Evolutionary conservation across 2,329 filamentous ascomycete species (phyloP).

Genomic region (Curvularia lunata): DNA sequence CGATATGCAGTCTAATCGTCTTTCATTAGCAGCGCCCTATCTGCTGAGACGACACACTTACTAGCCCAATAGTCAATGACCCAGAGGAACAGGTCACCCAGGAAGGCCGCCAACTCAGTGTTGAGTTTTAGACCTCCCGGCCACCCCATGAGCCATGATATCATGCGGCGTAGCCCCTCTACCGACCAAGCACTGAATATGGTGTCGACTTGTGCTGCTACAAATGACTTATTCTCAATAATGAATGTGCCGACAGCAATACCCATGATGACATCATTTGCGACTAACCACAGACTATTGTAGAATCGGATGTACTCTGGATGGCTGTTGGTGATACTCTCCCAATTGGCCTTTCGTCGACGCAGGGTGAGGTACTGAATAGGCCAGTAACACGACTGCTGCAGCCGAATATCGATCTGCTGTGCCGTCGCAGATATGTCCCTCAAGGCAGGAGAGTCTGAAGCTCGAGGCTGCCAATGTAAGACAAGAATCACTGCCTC

Average conservation of each 20-base stretch:
- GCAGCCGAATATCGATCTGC: constrained; percentile 93
- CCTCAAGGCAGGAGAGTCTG: constrained; percentile 83
- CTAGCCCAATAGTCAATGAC: constrained; percentile 98
- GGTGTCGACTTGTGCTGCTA: constrained; percentile 78
- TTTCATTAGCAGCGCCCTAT: constrained; percentile 8
- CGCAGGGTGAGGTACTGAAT: constrained; percentile 92
- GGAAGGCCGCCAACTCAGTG: constrained; percentile 87
- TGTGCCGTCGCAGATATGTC: constrained; percentile 96
- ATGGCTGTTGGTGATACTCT: constrained; percentile 92
- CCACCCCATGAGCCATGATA: constrained; percentile 94
- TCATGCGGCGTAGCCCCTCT: constrained; percentile 83
- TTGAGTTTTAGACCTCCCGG: constrained; percentile 89
- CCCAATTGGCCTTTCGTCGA: constrained; percentile 90
- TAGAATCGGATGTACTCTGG: constrained; percentile 99
- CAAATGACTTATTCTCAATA: constrained; percentile 88
- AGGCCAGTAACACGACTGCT: constrained; percentile 99
- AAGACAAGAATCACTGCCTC: constrained; percentile 79
- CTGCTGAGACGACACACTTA: constrained; percentile 50
- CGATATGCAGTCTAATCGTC: constrained; percentile 70
- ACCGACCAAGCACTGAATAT: constrained; percentile 84
- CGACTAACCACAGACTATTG: constrained; percentile 97
- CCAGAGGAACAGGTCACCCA: constrained; percentile 96
- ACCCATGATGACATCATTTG: constrained; percentile 98
- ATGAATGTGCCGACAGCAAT: constrained; percentile 97
- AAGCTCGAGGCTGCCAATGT: constrained; percentile 77